Percentiles rank a stretch among this genome's conserved stretches.
phyloP scores from a whole-genome alignment of 768 basidiomycete species.

The Tremella yokohamensis region DNA sequence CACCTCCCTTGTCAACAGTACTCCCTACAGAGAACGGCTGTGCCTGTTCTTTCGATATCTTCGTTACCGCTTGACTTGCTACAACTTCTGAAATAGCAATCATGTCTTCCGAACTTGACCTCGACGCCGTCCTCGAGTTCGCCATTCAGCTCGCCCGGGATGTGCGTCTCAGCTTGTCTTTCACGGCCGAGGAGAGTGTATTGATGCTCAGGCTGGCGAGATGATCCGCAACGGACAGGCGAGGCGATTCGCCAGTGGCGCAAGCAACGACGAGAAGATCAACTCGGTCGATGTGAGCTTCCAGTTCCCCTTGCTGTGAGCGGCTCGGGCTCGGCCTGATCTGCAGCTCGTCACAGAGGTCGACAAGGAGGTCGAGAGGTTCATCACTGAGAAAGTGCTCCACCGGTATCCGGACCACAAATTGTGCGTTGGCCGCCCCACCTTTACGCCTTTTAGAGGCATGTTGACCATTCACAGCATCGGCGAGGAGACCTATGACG shows the following conservation, averaged over 20 bases:
- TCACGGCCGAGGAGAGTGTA: neutral
- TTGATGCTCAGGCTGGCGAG: constrained; percentile 31
- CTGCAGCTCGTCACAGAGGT: constrained; percentile 79
- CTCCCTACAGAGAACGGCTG: no score
- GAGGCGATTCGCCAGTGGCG: constrained; percentile 53
- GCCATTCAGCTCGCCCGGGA: constrained; percentile 29
- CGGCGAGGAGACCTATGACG: constrained; percentile 82
- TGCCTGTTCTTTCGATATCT: neutral
- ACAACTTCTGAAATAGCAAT: no score
- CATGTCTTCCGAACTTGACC: constrained; percentile 16
- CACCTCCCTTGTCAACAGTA: no score
- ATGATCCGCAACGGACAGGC: constrained; percentile 63
- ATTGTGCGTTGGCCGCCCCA: constrained; percentile 61
- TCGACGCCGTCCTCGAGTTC: constrained; percentile 30
- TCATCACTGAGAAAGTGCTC: constrained; percentile 68
- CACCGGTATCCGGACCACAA: constrained; percentile 68
- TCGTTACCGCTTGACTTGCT: neutral
- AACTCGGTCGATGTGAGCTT: constrained; percentile 72
- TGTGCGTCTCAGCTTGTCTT: constrained; percentile 8
- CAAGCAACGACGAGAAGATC: constrained; percentile 72
- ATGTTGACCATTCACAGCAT: constrained; percentile 59
- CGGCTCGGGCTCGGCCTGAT: neutral
- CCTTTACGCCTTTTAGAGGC: neutral
- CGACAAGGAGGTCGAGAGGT: constrained; percentile 82
- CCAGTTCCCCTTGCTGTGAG: neutral